Percentiles rank a stretch among this genome's conserved stretches.
Evolutionary conservation across 768 basidiomycete species (phyloP).

Genomic region (Boletus sp.): DNA sequence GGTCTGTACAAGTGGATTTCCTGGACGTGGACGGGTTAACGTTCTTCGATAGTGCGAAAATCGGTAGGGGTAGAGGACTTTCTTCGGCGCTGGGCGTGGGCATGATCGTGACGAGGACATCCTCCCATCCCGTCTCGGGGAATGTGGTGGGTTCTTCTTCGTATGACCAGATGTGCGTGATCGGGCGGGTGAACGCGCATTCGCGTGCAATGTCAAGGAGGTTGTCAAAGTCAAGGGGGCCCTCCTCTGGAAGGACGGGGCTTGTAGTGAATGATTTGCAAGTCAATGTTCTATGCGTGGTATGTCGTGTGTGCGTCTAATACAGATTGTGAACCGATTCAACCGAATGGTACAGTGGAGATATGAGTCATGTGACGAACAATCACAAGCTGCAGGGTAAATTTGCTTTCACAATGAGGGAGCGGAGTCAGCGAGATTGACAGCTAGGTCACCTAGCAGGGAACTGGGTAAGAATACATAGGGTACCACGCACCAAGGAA

Average conservation of each 20-base stretch:
- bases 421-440: no score
- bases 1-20: not conserved
- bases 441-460: no score
- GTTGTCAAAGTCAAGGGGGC: constrained; percentile 23
- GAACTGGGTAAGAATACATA: no score
- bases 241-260: not conserved
- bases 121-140: constrained; percentile 14
- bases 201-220: constrained; percentile 30
- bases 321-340: no score
- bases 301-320: no score
- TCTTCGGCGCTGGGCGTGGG: constrained; percentile 5
- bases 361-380: no score
- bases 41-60: not conserved
- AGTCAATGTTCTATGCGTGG: no score
- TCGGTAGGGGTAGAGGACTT: not conserved
- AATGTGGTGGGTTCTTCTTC: constrained; percentile 10
- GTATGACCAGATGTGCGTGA: constrained; percentile 20
- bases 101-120: constrained; percentile 15
- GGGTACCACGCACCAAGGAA: no score
- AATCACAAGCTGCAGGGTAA: no score
- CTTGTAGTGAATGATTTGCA: no score
- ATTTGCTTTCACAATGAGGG: no score
- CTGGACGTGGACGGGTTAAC: not conserved
- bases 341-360: no score
- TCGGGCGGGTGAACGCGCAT: constrained; percentile 26